Conservation (phyloP, 2,329 filamentous ascomycete genomes). For the Pseudogymnoascus verrucosus region DNA sequence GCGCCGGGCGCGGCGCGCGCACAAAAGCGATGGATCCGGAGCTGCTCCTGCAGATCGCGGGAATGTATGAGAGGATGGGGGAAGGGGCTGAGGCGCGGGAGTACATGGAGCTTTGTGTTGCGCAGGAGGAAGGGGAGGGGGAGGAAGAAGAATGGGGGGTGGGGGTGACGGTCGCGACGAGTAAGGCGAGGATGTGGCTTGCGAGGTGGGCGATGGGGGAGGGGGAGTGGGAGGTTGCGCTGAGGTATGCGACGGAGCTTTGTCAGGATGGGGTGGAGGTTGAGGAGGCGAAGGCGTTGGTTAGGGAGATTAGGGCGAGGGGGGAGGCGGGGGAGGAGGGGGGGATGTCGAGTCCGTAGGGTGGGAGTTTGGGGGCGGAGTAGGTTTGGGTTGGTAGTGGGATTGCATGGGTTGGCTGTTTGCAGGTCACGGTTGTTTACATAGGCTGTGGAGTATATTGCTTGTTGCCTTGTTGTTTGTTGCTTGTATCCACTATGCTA, state of each 20-base stretch:
- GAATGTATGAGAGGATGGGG: conserved; percentile 74
- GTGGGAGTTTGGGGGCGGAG: conserved; percentile 13
- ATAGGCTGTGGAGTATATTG: not conserved
- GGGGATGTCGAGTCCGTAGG: not conserved
- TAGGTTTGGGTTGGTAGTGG: not conserved
- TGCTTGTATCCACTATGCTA: not conserved
- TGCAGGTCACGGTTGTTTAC: not conserved
- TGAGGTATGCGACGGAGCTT: conserved; percentile 77
- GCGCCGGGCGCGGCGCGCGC: conserved; percentile 37
- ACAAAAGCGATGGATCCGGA: conserved; percentile 71
- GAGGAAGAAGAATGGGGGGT: conserved; percentile 33
- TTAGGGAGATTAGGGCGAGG: conserved; percentile 74
- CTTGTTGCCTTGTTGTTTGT: not conserved
- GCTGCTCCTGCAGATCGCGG: conserved; percentile 80
- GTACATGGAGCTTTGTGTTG: conserved; percentile 94
- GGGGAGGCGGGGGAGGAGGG: conserved; percentile 32
- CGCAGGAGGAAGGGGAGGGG: conserved; percentile 72
- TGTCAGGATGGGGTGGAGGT: conserved; percentile 95
- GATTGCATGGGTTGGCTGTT: not conserved
- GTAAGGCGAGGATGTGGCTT: conserved; percentile 89
- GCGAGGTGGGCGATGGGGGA: conserved; percentile 71
- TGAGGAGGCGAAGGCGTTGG: conserved; percentile 90
- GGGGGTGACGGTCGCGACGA: conserved; percentile 79
- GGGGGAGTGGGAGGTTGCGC: conserved; percentile 67
- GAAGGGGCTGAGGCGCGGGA: conserved; percentile 73